phyloP scores from a whole-genome alignment of 2,329 filamentous ascomycete species.

The Fusarium sp. region DNA sequence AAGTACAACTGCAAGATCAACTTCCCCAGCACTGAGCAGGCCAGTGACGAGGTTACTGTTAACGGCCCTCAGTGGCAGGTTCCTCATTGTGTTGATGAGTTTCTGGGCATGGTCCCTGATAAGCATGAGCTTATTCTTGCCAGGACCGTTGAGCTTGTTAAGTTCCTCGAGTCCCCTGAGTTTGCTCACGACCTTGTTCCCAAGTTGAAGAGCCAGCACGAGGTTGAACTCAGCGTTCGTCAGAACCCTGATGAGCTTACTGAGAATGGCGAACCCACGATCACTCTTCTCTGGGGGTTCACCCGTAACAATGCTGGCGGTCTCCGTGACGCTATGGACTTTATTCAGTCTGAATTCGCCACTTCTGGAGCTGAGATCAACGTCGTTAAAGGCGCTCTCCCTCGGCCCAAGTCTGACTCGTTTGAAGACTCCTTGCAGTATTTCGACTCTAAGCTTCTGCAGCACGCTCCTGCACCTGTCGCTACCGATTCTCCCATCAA shows the following conservation, averaged over 20 bases:
- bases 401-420: constrained; percentile 97
- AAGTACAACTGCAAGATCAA: constrained; percentile 99
- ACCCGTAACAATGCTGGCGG: constrained; percentile 97
- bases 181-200: constrained; percentile 83
- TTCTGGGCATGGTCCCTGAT: constrained; percentile 97
- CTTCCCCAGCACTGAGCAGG: constrained; percentile 96
- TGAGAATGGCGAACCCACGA: constrained; percentile 66
- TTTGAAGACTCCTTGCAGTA: constrained; percentile 97
- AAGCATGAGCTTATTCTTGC: constrained; percentile 91
- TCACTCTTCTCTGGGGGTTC: constrained; percentile 80
- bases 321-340: constrained; percentile 95
- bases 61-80: constrained; percentile 99
- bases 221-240: constrained; percentile 85
- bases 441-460: constrained; percentile 96
- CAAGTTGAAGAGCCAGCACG: constrained; percentile 91
- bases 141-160: constrained; percentile 78
- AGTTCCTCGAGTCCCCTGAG: constrained; percentile 83
- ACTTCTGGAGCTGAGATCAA: constrained; percentile 88
- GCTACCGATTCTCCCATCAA: constrained; percentile 91
- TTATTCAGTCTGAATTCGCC: constrained; percentile 86
- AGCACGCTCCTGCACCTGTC: constrained; percentile 85
- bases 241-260: constrained; percentile 69
- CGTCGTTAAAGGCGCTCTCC: constrained; percentile 92
- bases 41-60: constrained; percentile 94
- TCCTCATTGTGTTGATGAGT: constrained; percentile 94